These are phyloP conservation scores for Torulaspora delbrueckii DNA, from an alignment of 805 yeast species.

Conservation along the genomic window DNA sequence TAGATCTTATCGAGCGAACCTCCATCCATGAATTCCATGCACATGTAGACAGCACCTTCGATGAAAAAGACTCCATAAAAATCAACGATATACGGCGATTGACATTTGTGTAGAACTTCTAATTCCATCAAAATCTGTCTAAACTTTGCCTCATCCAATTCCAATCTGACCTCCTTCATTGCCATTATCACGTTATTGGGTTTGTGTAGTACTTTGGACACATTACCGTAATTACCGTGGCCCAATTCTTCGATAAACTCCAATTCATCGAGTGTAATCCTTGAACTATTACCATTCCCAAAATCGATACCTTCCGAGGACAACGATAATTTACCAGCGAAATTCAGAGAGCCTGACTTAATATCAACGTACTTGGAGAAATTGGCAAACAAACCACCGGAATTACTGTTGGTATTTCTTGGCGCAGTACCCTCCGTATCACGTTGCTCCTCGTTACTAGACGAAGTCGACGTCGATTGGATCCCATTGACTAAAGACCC, in stretches of 20 bases:
- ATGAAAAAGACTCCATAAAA: slow-evolving; percentile 96
- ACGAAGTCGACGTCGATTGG: slow-evolving; percentile 35
- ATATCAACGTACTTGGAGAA: slow-evolving; percentile 87
- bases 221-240: slow-evolving; percentile 94
- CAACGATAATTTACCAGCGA: slow-evolving; percentile 88
- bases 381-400: slow-evolving; percentile 65
- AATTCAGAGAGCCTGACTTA: slow-evolving; percentile 85
- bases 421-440: slow-evolving; percentile 32
- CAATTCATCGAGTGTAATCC: slow-evolving; percentile 78
- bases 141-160: slow-evolving; percentile 88
- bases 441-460: slow-evolving; percentile 23
- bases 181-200: slow-evolving; percentile 94
- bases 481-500: slow-evolving; percentile 30
- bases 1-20: slow-evolving; percentile 88
- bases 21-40: slow-evolving; percentile 97
- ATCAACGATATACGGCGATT: slow-evolving; percentile 86
- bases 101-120: slow-evolving; percentile 87
- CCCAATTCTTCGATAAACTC: slow-evolving; percentile 85
- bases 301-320: slow-evolving; percentile 92
- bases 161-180: slow-evolving; percentile 92
- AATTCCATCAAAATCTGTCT: slow-evolving; percentile 94
- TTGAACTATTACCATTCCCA: slow-evolving; percentile 78
- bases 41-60: slow-evolving; percentile 97
- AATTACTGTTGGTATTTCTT: slow-evolving; percentile 12
- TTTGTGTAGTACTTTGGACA: slow-evolving; percentile 84